Conservation (phyloP, 805 yeast species). For the Hanseniaspora hatyaiensis region DNA sequence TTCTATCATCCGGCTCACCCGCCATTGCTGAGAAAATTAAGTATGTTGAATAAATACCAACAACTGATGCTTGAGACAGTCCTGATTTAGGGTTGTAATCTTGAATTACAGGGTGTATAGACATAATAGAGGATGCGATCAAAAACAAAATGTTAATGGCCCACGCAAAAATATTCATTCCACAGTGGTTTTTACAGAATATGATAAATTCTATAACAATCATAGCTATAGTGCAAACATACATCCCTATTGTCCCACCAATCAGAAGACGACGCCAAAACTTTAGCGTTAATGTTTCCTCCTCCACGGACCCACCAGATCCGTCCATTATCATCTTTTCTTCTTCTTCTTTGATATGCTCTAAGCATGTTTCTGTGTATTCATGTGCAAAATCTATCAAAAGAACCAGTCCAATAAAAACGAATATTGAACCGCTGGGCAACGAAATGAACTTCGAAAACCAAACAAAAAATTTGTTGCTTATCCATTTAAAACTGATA, state of each 20-base stretch:
- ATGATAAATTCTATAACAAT: constrained; percentile 69
- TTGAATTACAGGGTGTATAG: constrained; percentile 74
- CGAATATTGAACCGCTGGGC: constrained; percentile 68
- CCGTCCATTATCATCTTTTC: constrained; percentile 26
- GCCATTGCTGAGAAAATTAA: constrained; percentile 85
- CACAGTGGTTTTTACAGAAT: constrained; percentile 72
- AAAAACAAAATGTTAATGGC: constrained; percentile 60
- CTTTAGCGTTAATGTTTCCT: constrained; percentile 1
- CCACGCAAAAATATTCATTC: constrained; percentile 81
- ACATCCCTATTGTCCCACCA: constrained; percentile 83
- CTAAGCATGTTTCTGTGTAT: constrained; percentile 94
- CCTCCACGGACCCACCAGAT: constrained; percentile 21
- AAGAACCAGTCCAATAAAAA: constrained; percentile 78
- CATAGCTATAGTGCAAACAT: constrained; percentile 57
- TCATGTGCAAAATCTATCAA: constrained; percentile 95
- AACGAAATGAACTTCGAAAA: constrained; percentile 90
- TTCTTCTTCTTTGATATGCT: constrained; percentile 75
- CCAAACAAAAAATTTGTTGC: constrained; percentile 72
- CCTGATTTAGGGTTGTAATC: constrained; percentile 93
- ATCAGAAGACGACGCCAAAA: constrained; percentile 74
- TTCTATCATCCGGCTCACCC: constrained; percentile 88
- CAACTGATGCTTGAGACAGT: constrained; percentile 92
- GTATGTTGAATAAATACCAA: constrained; percentile 84
- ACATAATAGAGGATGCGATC: constrained; percentile 51
- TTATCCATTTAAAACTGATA: constrained; percentile 56